phyloP scores from a whole-genome alignment of 2,329 filamentous ascomycete species.

The Nemania sp. region DNA sequence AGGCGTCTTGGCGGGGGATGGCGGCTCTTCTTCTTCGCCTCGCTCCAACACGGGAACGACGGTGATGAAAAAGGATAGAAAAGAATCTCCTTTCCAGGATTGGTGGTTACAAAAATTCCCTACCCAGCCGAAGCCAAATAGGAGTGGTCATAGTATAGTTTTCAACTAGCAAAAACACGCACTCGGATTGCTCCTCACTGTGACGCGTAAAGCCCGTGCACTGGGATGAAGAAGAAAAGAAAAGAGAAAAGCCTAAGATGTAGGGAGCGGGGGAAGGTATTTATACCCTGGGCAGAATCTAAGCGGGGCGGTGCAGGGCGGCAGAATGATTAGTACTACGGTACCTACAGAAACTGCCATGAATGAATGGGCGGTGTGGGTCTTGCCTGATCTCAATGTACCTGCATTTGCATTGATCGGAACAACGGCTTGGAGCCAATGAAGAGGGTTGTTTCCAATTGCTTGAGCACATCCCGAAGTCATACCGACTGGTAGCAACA shows the following conservation, averaged over 20 bases:
- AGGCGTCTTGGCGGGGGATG: too few species aligned
- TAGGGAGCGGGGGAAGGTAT: background rate
- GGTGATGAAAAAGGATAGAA: conserved; percentile 55
- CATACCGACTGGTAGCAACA: too few species aligned
- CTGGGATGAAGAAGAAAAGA: conserved; percentile 54
- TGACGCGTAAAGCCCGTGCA: conserved; percentile 80
- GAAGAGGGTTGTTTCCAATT: too few species aligned
- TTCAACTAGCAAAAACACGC: conserved; percentile 89
- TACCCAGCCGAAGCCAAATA: conserved; percentile 66
- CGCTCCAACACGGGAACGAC: conserved; percentile 47
- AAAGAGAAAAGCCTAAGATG: conserved; percentile 20
- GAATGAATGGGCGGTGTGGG: too few species aligned
- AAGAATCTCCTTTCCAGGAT: conserved; percentile 39
- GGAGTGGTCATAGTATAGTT: conserved; percentile 81
- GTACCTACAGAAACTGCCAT: background rate
- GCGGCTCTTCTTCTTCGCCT: conserved; percentile 52
- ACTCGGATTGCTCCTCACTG: conserved; percentile 88
- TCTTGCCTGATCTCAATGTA: too few species aligned
- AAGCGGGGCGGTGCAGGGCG: background rate
- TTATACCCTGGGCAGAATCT: background rate
- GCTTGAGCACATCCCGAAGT: too few species aligned
- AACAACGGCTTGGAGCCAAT: too few species aligned
- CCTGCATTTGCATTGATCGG: too few species aligned
- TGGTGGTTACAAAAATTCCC: conserved; percentile 73
- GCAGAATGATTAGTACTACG: conserved; percentile 19